Conservation (phyloP, 306 rosid genomes). For the Sphenostylis stenocarpa region DNA sequence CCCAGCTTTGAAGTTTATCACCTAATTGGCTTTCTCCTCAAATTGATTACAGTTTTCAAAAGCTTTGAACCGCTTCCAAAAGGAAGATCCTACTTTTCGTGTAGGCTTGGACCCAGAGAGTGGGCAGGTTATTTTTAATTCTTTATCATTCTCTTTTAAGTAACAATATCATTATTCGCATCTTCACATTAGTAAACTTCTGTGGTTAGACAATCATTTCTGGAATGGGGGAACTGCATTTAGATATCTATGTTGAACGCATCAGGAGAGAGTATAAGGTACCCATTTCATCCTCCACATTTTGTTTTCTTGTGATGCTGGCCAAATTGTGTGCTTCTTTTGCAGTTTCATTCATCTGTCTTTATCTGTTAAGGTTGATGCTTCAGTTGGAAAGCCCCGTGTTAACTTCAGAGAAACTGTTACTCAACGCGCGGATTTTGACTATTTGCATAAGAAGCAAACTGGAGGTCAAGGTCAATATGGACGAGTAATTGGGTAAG, state of each 20-base stretch:
- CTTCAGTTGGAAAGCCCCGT: constrained; percentile 96
- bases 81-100: constrained; percentile 97
- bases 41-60: constrained; percentile 73
- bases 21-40: constrained; percentile 18
- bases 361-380: constrained; percentile 71
- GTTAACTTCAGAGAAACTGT: constrained; percentile 99
- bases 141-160: background rate
- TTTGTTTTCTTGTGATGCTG: background rate
- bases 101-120: constrained; percentile 98
- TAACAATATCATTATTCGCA: constrained; percentile 24
- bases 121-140: constrained; percentile 69
- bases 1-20: background rate
- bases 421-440: constrained; percentile 89
- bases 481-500: constrained; percentile 98
- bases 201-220: constrained; percentile 85
- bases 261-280: constrained; percentile 95
- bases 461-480: constrained; percentile 98
- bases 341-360: constrained; percentile 25
- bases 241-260: constrained; percentile 96
- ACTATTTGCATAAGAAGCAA: constrained; percentile 97
- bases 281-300: background rate
- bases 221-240: constrained; percentile 99
- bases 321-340: constrained; percentile 23
- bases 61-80: constrained; percentile 97
- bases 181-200: constrained; percentile 16